Percentiles rank a stretch among this genome's conserved stretches.
Evolutionary conservation across 768 basidiomycete genomes (phyloP).

Genomic region (Podaxis sp.): DNA sequence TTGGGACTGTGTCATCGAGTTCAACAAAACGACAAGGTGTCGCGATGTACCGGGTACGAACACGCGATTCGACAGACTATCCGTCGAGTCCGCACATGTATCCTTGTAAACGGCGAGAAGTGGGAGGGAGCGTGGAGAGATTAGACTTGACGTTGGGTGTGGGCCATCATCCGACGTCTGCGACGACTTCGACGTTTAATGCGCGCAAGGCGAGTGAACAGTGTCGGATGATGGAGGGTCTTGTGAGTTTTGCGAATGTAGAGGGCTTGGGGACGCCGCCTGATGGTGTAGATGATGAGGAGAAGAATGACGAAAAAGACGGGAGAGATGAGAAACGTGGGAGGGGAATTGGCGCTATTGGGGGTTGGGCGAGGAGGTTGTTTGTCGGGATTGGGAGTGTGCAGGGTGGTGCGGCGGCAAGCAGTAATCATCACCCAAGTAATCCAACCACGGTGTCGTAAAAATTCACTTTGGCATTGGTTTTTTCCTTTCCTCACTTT

Average conservation of each 20-base stretch:
- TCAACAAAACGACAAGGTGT: neutral
- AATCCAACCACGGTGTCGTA: conserved; percentile 2
- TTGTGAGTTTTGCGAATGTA: conserved; percentile 24
- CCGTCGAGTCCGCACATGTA: conserved; percentile 3
- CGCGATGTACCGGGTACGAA: neutral
- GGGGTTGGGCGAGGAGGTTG: conserved; percentile 21
- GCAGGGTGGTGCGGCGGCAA: neutral
- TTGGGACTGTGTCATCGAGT: neutral
- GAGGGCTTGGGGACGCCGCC: conserved; percentile 26
- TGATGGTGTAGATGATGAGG: conserved; percentile 19
- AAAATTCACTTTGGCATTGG: neutral
- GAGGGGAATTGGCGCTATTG: conserved; percentile 15
- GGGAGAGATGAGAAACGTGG: conserved; percentile 12
- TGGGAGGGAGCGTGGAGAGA: conserved; percentile 2
- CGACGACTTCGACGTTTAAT: conserved; percentile 19
- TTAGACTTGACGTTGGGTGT: neutral
- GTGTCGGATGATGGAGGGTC: conserved; percentile 25
- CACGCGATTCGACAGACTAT: neutral
- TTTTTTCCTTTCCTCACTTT: neutral
- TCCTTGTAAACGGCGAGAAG: neutral
- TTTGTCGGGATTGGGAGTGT: conserved; percentile 13
- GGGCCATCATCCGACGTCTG: neutral
- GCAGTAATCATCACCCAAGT: neutral
- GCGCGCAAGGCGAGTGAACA: conserved; percentile 23
- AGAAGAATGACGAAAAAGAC: conserved; percentile 15